These are phyloP conservation scores for Grifola frondosa DNA, from an alignment of 1,284 basidiomycete species.

Conservation along the genomic window DNA sequence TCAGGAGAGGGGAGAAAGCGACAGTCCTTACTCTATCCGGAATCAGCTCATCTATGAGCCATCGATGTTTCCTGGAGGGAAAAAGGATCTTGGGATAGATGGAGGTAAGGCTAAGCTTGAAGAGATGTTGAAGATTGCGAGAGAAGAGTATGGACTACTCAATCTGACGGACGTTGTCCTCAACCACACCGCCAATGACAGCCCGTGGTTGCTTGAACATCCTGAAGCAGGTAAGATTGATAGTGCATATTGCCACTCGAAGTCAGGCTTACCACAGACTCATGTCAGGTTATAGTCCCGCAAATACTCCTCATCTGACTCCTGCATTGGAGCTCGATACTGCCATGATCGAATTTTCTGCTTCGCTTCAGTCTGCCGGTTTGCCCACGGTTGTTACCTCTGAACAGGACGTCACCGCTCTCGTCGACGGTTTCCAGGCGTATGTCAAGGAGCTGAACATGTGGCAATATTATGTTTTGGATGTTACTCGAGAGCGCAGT, in stretches of 20 bases:
- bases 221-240: constrained; percentile 80
- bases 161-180: constrained; percentile 92
- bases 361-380: constrained; percentile 59
- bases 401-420: constrained; percentile 62
- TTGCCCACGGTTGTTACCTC: constrained; percentile 71
- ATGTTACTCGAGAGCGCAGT: constrained; percentile 60
- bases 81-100: constrained; percentile 43
- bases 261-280: background rate
- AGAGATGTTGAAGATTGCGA: constrained; percentile 65
- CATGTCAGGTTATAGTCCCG: constrained; percentile 76
- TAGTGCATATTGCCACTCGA: constrained; percentile 7
- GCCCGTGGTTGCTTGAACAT: constrained; percentile 87
- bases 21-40: constrained; percentile 89
- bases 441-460: constrained; percentile 67
- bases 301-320: constrained; percentile 85
- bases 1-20: constrained; percentile 84
- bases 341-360: constrained; percentile 80
- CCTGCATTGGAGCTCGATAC: constrained; percentile 88
- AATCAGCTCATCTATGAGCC: constrained; percentile 84
- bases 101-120: constrained; percentile 58
- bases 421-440: constrained; percentile 64
- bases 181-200: constrained; percentile 94
- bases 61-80: constrained; percentile 57
- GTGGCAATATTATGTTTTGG: constrained; percentile 92
- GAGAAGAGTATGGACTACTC: constrained; percentile 83